Evolutionary conservation across 176 grass and related monocot species (phyloP).

Genomic region (Thalia dealbata): DNA sequence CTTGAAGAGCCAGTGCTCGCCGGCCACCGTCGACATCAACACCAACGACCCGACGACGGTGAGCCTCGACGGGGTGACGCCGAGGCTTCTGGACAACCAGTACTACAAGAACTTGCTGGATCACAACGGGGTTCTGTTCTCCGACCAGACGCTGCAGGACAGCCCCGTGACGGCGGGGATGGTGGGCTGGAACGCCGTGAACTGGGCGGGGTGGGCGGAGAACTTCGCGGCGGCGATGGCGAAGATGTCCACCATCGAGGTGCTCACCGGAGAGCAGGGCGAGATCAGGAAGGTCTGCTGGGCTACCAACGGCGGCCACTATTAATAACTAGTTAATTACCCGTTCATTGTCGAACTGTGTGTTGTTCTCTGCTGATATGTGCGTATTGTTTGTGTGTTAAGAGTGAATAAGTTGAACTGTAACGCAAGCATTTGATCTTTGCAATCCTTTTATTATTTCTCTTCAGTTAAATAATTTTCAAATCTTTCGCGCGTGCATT

Average conservation of each 20-base stretch:
- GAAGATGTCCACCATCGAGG: conserved; percentile 29
- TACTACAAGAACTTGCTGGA: conserved; percentile 43
- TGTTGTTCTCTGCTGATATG: too few relatives aligned
- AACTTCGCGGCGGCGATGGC: conserved; percentile 24
- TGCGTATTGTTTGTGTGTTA: too few relatives aligned
- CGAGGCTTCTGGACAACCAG: conserved; percentile 28
- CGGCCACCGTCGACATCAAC: conserved; percentile 14
- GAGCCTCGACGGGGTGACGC: conserved; percentile 31
- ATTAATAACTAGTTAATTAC: too few relatives aligned
- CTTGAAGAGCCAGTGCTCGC: conserved; percentile 32
- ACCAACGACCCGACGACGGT: conserved; percentile 28
- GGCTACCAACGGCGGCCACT: conserved; percentile 16
- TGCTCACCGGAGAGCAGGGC: conserved; percentile 33
- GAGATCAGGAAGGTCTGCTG: conserved; percentile 35
- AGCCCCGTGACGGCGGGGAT: conserved; percentile 10
- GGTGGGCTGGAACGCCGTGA: conserved; percentile 16
- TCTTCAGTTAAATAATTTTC: too few relatives aligned
- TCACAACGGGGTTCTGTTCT: conserved; percentile 21
- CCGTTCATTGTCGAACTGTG: too few relatives aligned
- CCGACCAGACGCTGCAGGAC: conserved; percentile 24
- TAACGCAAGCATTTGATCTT: too few relatives aligned
- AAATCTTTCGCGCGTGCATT: too few relatives aligned
- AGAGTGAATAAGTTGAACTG: too few relatives aligned
- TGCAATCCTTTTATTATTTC: too few relatives aligned
- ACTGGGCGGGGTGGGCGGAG: background rate